Percentiles rank a stretch among this genome's conserved stretches.
phyloP scores from a whole-genome alignment of 208 protist genomes.

The Phytomonas francai region DNA sequence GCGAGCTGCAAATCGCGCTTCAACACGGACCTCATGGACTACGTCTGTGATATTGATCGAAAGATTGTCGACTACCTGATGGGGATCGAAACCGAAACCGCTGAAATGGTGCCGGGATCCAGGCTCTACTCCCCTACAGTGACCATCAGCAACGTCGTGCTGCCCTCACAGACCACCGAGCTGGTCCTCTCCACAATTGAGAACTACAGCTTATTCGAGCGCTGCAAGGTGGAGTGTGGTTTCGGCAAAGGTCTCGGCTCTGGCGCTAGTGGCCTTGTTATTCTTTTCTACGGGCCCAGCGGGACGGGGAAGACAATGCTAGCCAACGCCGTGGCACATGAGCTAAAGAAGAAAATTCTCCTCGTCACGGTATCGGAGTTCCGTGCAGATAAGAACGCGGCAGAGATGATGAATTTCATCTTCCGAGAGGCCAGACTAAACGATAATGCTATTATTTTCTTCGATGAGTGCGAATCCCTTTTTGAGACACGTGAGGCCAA shows the following conservation, averaged over 20 bases:
- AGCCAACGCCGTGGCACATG: conserved; percentile 86
- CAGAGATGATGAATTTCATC: conserved; percentile 82
- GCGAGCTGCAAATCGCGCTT: conserved; percentile 43
- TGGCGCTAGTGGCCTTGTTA: conserved; percentile 59
- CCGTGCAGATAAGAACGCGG: conserved; percentile 40
- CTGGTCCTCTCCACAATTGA: conserved; percentile 78
- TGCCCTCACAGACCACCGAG: conserved; percentile 67
- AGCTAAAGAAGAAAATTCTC: conserved; percentile 81
- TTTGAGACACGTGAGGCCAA: conserved; percentile 84
- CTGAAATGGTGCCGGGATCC: conserved; percentile 87
- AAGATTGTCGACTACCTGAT: conserved; percentile 91
- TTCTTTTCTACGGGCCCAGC: conserved; percentile 89
- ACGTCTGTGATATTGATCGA: conserved; percentile 85
- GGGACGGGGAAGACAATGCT: conserved; percentile 93
- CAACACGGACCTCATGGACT: conserved; percentile 91
- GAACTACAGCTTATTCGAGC: conserved; percentile 84
- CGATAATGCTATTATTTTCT: conserved; percentile 87
- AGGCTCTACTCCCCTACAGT: conserved; percentile 74
- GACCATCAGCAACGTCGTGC: conserved; percentile 74
- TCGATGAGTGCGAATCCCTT: conserved; percentile 91
- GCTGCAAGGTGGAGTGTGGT: conserved; percentile 63
- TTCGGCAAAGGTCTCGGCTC: conserved; percentile 69
- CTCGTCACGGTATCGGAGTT: conserved; percentile 84
- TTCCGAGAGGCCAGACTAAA: conserved; percentile 90
- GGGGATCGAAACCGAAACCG: conserved; percentile 80